Evolutionary conservation across 2,329 filamentous ascomycete genomes (phyloP), one percentile per base, ranked within the genome.

Genomic region (Sporothrix schenckii): DNA sequence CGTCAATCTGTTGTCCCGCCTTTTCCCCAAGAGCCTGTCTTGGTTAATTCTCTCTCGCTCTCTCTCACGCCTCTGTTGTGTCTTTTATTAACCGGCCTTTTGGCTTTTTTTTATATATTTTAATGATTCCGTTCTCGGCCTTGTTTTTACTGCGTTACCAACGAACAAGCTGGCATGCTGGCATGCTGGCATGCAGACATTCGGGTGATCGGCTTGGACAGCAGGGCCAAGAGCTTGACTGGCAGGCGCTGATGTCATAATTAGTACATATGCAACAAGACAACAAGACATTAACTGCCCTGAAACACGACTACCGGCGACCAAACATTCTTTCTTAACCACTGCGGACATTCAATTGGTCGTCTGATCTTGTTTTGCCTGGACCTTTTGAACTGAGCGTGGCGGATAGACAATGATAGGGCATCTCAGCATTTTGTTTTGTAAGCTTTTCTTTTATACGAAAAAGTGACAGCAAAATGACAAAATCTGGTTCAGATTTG

Each of bases 241-340:
- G 39, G 39, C 39, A 27, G 44, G 58, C n/a, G 60, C 21, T 50
- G 41, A 65, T 50, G 60, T 65, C 44, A 24, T 65, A 65, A 50
- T 65, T n/a, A 24, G 44, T 65, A 65, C 44, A 44, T 65, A 65
- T 65, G 61, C 47, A 65, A 65, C 61, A 65, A 50, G 21, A 21
- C 16, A 63, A 21, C 11, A 2, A 49, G 14, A 47, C 14, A 63
- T 10, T n/a, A 10, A 9, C 14, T 19, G 50, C 61, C 60, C 61
- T 65, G 61, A 65, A 65, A 49, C 41, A 13, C 21, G 14, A 21
- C 56, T 50, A 63, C 52, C 24, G 13, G 11, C 50, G 24, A 41
- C 21, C 58, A 47, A 19, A 21, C 39, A 47, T 63, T 47, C n/a
- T 24, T 60, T 41, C 11, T n/a, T 41, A 19, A 47, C 4, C 27